Conservation (phyloP, 2,329 filamentous ascomycete genomes). For the Diplocarpon mali region DNA sequence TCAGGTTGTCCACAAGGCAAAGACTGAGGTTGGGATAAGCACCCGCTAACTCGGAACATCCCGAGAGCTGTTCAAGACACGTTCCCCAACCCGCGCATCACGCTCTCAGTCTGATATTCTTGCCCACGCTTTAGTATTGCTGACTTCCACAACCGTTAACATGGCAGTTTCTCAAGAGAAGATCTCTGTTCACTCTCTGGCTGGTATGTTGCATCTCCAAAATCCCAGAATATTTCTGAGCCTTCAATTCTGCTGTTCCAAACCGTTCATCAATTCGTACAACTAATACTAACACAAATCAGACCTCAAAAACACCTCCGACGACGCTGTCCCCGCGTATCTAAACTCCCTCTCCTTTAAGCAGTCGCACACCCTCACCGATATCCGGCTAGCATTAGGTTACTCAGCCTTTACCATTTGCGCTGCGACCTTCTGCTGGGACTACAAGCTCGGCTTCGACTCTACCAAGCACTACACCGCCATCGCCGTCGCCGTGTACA, state of each 20-base stretch:
- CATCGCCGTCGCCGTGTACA: slow-evolving; percentile 68
- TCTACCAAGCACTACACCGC: slow-evolving; percentile 72
- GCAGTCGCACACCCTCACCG: slow-evolving; percentile 69
- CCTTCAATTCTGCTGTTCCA: neutral
- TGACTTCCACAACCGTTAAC: slow-evolving; percentile 10
- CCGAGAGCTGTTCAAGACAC: slow-evolving; percentile 26
- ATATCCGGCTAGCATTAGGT: slow-evolving; percentile 73
- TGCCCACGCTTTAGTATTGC: neutral
- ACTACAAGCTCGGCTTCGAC: slow-evolving; percentile 87
- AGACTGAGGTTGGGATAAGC: slow-evolving; percentile 16
- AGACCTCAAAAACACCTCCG: slow-evolving; percentile 95
- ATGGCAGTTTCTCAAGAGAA: slow-evolving; percentile 24
- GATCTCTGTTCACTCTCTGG: slow-evolving; percentile 25
- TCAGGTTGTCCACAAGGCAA: neutral
- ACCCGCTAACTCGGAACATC: slow-evolving; percentile 19
- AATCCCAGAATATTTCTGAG: neutral
- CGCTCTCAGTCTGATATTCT: neutral
- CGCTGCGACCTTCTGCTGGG: slow-evolving; percentile 76
- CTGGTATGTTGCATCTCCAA: slow-evolving; percentile 16
- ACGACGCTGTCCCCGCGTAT: slow-evolving; percentile 91
- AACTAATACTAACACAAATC: slow-evolving; percentile 11
- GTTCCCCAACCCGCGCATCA: slow-evolving; percentile 15
- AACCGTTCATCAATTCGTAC: neutral
- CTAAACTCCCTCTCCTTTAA: slow-evolving; percentile 77
- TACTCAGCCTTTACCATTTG: slow-evolving; percentile 73